Evolutionary conservation across 257 asterid species (phyloP), one percentile per base, ranked within the genome.

Genomic region (Primulina huaijiensis): DNA sequence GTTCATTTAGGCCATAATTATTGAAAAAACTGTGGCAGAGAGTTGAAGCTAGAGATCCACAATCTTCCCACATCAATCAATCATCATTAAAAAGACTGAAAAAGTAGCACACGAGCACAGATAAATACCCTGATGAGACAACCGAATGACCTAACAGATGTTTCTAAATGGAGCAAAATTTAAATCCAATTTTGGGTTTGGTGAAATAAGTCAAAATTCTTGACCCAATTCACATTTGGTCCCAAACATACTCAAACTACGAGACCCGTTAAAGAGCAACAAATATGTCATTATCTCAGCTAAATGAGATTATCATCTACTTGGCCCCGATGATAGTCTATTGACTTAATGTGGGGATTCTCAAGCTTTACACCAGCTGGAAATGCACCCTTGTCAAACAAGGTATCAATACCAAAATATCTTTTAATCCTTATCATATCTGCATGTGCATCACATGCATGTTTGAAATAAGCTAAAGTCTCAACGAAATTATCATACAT

Each of bases 141-240:
- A 20, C 52, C 73, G 75, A 59, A 31, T 53, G 59, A 68, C 72
- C 64, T 67, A 60, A 59, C 34, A 40, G 76, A 53, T 61, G 65
- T 65, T 38, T 72, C 61, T 65, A 53, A 63, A 65, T 66, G 71
- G 35, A 70, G 84, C 74, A 77, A 76, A 38, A 60, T 68, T 43
- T 37, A 27, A 71, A 67, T 63, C 57, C 33, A 76, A 35, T 40
- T 68, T 70, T 11, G 52, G 61, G 65, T 30, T 23, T 71, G 73
- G 75, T 74, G 65, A 64, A 66, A 60, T 73, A 74, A 64, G 67
- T 37, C 33, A 21, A 61, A 29, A 29, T 71, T 60, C 38, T 37
- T 33, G 33, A 65, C 38, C 71, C 60, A 27, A 64, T 27, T 27
- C 40, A 8, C 34, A 64, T 19, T 21, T 64, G 57, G 50, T 19